Evolutionary conservation across 2,329 filamentous ascomycete genomes (phyloP).

Genomic region (Colletotrichum sp.): DNA sequence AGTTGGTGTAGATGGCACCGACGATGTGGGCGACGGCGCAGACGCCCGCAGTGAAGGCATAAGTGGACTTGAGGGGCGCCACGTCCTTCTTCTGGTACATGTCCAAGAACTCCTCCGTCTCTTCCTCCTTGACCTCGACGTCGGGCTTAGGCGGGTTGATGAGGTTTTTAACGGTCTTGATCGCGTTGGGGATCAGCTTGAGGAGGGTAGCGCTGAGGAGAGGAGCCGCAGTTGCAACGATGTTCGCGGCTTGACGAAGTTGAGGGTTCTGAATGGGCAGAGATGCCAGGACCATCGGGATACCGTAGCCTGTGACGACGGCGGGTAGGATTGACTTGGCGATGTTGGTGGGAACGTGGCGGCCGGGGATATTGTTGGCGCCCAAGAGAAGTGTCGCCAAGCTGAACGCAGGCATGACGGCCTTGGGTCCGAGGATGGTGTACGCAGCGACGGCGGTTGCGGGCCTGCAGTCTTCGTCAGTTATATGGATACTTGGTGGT

Average conservation of each 20-base stretch:
- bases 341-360: not conserved
- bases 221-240: not conserved
- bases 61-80: not conserved
- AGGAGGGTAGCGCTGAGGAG: not conserved
- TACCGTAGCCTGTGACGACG: not conserved
- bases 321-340: not conserved
- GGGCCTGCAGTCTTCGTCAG: not conserved
- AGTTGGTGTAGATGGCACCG: not conserved
- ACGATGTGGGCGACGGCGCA: not conserved
- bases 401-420: not conserved
- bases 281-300: not conserved
- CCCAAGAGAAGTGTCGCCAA: not conserved
- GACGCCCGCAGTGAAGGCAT: not conserved
- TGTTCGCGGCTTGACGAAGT: not conserved
- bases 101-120: not conserved
- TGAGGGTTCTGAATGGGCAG: not conserved
- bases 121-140: not conserved
- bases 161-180: not conserved
- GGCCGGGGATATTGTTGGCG: not conserved
- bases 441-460: not conserved
- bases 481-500: not conserved
- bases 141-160: not conserved
- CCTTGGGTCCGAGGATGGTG: not conserved
- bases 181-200: not conserved
- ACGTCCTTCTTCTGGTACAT: constrained; percentile 5